Conservation (phyloP, 2,329 filamentous ascomycete species). For the Thielaviopsis euricoi region DNA sequence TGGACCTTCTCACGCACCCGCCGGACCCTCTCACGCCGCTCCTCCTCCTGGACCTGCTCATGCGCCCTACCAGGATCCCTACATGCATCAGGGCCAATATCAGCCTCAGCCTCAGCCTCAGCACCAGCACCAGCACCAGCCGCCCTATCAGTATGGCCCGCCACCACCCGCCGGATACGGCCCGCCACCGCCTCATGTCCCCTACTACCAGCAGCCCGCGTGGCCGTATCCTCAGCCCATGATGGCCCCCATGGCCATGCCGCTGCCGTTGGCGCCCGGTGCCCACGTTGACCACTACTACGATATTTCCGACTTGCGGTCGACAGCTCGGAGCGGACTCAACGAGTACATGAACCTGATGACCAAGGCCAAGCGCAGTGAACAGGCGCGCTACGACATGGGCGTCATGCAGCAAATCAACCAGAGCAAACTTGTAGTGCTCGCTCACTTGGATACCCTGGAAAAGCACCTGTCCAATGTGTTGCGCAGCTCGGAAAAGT, state of each 20-base stretch:
- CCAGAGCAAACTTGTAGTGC: background rate
- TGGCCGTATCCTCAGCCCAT: background rate
- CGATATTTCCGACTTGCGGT: background rate
- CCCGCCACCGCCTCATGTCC: background rate
- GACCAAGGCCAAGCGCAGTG: background rate
- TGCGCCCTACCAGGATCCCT: background rate
- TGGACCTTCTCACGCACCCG: no score
- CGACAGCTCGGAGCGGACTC: background rate
- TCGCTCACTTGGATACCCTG: slow-evolving; percentile 4
- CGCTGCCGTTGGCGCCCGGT: background rate
- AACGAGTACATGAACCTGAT: background rate
- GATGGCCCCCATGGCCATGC: background rate
- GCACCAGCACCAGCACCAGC: background rate
- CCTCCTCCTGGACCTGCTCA: background rate
- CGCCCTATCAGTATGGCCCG: background rate
- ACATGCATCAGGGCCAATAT: background rate
- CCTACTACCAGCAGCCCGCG: background rate
- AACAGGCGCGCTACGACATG: background rate
- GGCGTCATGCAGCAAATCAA: slow-evolving; percentile 1
- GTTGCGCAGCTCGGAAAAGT: slow-evolving; percentile 9
- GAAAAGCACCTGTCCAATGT: slow-evolving; percentile 6
- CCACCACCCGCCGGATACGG: background rate
- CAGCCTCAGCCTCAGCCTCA: background rate
- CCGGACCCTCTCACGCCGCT: no score
- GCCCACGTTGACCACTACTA: background rate